Base-by-base conservation (phyloP, 768 basidiomycete genomes). In the Lanmaoa pseudosensibilis region DNA sequence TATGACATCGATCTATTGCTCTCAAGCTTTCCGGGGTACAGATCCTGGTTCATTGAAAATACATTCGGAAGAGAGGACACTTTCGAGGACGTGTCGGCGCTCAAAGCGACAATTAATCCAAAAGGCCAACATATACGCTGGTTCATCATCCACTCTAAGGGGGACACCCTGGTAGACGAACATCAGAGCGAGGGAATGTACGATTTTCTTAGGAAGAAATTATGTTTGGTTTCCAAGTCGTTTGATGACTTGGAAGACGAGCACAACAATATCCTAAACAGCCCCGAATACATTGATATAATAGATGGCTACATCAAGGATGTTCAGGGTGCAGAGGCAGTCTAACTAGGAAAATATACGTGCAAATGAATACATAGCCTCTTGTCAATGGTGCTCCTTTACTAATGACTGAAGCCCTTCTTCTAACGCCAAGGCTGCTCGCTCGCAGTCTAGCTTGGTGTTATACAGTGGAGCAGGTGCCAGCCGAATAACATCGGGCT, bases 401-500 rank as follows among this genome's bases (percentile, higher is more conserved):
- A 54, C 50, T 48, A 68, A 63, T 52, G 33, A 54, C n/a, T 74
- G 73, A 48, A 90, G 74, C 12, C 77, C 84, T 53, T 82, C 75
- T 50, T 93, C 86, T 25, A 98, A 67, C 55, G 79, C 81, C 56
- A 71, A 70, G 15, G 81, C 91, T 12, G 87, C 91, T 52, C 78
- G 74, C 64, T 89, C 81, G 58, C 89, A 89, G 63, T 99, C 97
- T 61, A 76, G 73, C 62, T 85, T 77, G 13, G 87, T 87, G 69
- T 89, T 97, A 73, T 98, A 99, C 68, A 98, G 75, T 34, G 95
- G 89, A 16, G 80, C 80, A 46, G 95, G 94, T 58, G 93, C 83
- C 44, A 98, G 74, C 11, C 97, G 83, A 63, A 99, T 94, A 49
- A 98, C 92, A 67, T 93, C 89, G 27, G 97, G 96, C 65, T 86